Evolutionary conservation across 148 eudicot genomes (phyloP).

Genomic region (Polygonum aviculare): DNA sequence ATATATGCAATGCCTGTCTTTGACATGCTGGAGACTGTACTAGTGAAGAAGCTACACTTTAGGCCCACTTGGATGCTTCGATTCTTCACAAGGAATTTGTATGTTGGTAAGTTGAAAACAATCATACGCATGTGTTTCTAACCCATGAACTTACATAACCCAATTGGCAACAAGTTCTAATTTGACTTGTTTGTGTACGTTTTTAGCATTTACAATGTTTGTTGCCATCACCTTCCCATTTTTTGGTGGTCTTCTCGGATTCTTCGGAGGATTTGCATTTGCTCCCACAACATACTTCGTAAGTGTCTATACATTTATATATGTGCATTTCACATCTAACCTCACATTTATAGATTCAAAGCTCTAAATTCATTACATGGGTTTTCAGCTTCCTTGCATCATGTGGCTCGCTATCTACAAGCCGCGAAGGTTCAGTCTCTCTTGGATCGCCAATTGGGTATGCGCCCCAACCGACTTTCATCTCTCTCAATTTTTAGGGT

Average conservation of each 20-base stretch:
- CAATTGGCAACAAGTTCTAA: not conserved
- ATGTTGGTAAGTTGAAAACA: slow-evolving; percentile 28
- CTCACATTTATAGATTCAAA: not conserved
- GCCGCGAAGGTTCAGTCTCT: slow-evolving; percentile 8
- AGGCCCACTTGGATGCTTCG: slow-evolving; percentile 24
- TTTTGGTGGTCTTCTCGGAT: slow-evolving; percentile 10
- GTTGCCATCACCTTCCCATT: slow-evolving; percentile 7
- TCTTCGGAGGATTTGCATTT: slow-evolving; percentile 12
- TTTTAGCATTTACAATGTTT: slow-evolving; percentile 4
- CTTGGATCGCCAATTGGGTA: slow-evolving; percentile 11
- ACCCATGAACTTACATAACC: not conserved
- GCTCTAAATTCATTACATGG: not conserved
- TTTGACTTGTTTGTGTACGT: not conserved
- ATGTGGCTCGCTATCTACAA: slow-evolving; percentile 9
- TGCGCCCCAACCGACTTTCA: not conserved
- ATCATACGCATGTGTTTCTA: not conserved
- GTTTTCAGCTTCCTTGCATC: slow-evolving; percentile 10
- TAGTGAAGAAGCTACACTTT: slow-evolving; percentile 31
- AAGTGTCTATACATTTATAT: not conserved
- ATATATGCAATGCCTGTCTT: slow-evolving; percentile 62
- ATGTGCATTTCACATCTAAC: not conserved
- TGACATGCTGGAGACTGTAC: slow-evolving; percentile 50
- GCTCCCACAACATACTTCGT: slow-evolving; percentile 10
- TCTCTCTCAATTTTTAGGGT: not conserved
- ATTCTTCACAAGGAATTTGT: slow-evolving; percentile 22